Conservation (phyloP, 2,329 filamentous ascomycete species). For the Epichloe typhina region DNA sequence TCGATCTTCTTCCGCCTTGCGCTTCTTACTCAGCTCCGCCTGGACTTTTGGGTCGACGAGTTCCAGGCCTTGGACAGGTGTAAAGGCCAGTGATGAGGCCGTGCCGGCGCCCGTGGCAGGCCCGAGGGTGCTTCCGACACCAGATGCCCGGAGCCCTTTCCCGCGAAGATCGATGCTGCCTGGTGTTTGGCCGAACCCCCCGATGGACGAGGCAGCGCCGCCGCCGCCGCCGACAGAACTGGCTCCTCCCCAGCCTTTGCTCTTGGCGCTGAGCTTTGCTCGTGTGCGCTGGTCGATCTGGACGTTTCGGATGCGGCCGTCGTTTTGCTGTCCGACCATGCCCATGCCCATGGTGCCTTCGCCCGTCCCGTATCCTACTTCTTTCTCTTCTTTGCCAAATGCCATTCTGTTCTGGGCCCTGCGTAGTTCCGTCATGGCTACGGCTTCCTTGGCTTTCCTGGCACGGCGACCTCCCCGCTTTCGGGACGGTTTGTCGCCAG, state of each 20-base stretch:
- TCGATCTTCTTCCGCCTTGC: constrained; percentile 85
- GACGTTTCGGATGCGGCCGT: constrained; percentile 74
- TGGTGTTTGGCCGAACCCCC: constrained; percentile 54
- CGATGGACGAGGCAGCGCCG: constrained; percentile 67
- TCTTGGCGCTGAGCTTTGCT: constrained; percentile 88
- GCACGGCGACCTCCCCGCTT: constrained; percentile 87
- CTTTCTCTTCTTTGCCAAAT: constrained; percentile 89
- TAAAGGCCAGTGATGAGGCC: constrained; percentile 81
- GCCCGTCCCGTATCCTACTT: constrained; percentile 79
- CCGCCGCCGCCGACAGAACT: constrained; percentile 36
- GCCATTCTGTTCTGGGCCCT: constrained; percentile 95
- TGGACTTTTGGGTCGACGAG: constrained; percentile 87
- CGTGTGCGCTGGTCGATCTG: constrained; percentile 90
- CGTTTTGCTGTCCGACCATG: constrained; percentile 84
- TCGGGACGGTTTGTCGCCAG: constrained; percentile 86
- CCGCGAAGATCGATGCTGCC: constrained; percentile 59
- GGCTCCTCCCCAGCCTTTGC: constrained; percentile 81
- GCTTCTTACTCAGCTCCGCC: constrained; percentile 76
- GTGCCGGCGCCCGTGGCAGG: constrained; percentile 60
- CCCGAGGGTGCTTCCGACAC: constrained; percentile 61
- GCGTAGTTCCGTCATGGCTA: constrained; percentile 89
- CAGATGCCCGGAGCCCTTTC: constrained; percentile 67
- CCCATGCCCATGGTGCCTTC: constrained; percentile 80
- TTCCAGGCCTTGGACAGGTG: constrained; percentile 86
- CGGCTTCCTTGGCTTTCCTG: constrained; percentile 89